phyloP scores from a whole-genome alignment of 2,329 filamentous ascomycete species.

The Exophiala mesophila region DNA sequence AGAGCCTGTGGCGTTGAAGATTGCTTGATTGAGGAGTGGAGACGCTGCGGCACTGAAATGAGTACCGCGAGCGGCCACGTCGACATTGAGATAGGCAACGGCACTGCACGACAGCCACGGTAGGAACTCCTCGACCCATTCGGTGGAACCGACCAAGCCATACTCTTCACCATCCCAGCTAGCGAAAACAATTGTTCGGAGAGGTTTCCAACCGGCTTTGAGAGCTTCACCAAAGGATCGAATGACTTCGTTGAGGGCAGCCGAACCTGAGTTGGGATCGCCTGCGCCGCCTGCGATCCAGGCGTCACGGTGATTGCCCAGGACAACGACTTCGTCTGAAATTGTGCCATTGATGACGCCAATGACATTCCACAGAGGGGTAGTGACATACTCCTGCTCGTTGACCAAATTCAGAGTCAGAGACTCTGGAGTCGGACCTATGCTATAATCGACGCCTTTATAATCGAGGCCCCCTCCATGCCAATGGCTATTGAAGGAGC shows the following conservation, averaged over 20 bases:
- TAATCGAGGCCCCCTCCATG: conserved; percentile 66
- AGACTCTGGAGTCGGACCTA: conserved; percentile 70
- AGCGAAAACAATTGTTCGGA: conserved; percentile 88
- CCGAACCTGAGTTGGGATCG: conserved; percentile 78
- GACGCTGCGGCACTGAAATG: conserved; percentile 63
- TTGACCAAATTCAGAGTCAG: conserved; percentile 70
- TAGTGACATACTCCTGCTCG: conserved; percentile 75
- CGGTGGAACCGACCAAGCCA: conserved; percentile 76
- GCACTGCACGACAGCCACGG: conserved; percentile 70
- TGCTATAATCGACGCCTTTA: conserved; percentile 77
- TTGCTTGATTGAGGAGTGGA: conserved; percentile 68
- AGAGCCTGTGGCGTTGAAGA: conserved; percentile 42
- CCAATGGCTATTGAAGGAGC: conserved; percentile 70
- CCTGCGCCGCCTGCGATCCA: conserved; percentile 82
- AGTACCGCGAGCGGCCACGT: conserved; percentile 65
- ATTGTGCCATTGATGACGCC: conserved; percentile 80
- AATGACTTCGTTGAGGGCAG: conserved; percentile 72
- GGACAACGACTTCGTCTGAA: conserved; percentile 75
- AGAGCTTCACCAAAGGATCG: conserved; percentile 68
- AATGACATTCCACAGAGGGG: conserved; percentile 85
- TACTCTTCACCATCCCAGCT: conserved; percentile 83
- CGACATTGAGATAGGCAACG: conserved; percentile 82
- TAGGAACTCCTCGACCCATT: conserved; percentile 88
- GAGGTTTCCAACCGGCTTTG: conserved; percentile 71
- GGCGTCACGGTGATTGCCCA: conserved; percentile 90